Evolutionary conservation across 345 rosid genomes (phyloP), one percentile per base, ranked within the genome.

Genomic region (Jatropha curcas): DNA sequence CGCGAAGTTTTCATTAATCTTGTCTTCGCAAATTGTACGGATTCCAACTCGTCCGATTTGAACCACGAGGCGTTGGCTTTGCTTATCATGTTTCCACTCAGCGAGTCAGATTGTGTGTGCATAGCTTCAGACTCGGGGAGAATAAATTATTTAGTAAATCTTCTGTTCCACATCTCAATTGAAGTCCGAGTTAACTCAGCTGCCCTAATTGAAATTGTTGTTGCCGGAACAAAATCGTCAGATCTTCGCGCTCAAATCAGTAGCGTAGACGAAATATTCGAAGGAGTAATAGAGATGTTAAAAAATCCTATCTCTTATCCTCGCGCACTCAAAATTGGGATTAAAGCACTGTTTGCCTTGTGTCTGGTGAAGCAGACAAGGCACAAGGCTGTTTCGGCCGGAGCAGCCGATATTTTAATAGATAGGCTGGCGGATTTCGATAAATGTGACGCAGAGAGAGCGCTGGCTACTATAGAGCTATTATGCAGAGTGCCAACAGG

Each of bases 341-440:
- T 91, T 68, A 88, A 92, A 69, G 84, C 97, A n/a, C 73, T 93
- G 3, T 92, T 92, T 81, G 96, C 90, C 1, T 75, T 95, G 60
- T 95, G 99, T 80, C 87, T 92, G 1, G 92, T 77, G 67, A 92
- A 92, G 73, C 97, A 90, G 50, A 88, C 96, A 3, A 65, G 99
- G 58, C 88, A 95, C 73, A 86, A 77, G 33, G 99, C 99, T 5
- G 88, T 92, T 0, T 60, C 86, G 8, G 91, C 98, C 58, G 97
- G 99, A 1, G 96, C 94, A 0, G 86, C 87, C 24, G 94, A 78
- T 81, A 78, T 82, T 0, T 27, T 92, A 17, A 78, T 88, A 11
- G 98, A 92, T 81, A 84, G 92, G 2, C 68, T 92, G 28, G 82
- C 96, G 22, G 98, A 89, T 59, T 86, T 88, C 76, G 99, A 89